Evolutionary conservation across 768 basidiomycete genomes (phyloP).

Genomic region (Termitomyces sp.): DNA sequence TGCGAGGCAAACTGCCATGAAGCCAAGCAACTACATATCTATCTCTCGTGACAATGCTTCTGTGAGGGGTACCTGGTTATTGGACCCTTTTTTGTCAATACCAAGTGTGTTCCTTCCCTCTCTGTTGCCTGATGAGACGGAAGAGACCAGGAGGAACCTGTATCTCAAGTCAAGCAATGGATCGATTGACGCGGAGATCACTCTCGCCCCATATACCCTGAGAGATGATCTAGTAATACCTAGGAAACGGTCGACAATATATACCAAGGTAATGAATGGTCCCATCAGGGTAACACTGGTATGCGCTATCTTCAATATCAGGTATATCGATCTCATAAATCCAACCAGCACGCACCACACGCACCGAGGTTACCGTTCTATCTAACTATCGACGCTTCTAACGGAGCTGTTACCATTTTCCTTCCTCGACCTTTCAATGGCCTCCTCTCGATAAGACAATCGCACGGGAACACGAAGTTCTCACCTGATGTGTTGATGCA

Average conservation of each 20-base stretch:
- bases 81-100: slow-evolving; percentile 37
- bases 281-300: slow-evolving; percentile 19
- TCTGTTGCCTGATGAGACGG: slow-evolving; percentile 26
- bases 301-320: not conserved
- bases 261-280: slow-evolving; percentile 23
- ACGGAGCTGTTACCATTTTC: slow-evolving; percentile 27
- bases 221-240: not conserved
- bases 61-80: slow-evolving; percentile 32
- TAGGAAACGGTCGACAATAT: slow-evolving; percentile 12
- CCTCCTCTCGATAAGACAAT: slow-evolving; percentile 21
- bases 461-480: slow-evolving; percentile 22
- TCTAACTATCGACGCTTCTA: slow-evolving; percentile 15
- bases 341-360: slow-evolving; percentile 15
- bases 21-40: slow-evolving; percentile 28
- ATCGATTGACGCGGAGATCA: slow-evolving; percentile 33
- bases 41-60: slow-evolving; percentile 22
- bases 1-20: slow-evolving; percentile 14
- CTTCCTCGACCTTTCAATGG: slow-evolving; percentile 40
- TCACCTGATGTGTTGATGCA: slow-evolving; percentile 22
- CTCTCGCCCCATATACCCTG: slow-evolving; percentile 20
- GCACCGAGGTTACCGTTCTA: slow-evolving; percentile 18
- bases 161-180: slow-evolving; percentile 27
- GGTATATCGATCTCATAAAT: not conserved
- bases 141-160: slow-evolving; percentile 34
- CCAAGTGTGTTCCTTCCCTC: slow-evolving; percentile 35